Percentiles rank a stretch among this genome's conserved stretches.
Evolutionary conservation across 768 basidiomycete species (phyloP).

Genomic region (Leucosporidium scottii): DNA sequence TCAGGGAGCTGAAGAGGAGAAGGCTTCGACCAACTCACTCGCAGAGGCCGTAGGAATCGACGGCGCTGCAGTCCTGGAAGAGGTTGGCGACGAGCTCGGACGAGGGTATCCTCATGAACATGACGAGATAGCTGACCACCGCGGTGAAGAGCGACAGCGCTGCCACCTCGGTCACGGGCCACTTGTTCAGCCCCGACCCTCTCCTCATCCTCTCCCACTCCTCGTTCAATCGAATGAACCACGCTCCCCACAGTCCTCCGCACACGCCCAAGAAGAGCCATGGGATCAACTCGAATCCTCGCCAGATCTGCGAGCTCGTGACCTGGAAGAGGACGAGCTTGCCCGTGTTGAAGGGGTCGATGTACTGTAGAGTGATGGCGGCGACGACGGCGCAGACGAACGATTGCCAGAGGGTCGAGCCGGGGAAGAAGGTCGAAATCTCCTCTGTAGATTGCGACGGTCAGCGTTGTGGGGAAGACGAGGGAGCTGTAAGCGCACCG

Average conservation of each 20-base stretch:
- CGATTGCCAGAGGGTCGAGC: constrained; percentile 35
- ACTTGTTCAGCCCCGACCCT: constrained; percentile 65
- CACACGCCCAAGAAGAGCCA: constrained; percentile 80
- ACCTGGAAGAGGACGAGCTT: constrained; percentile 89
- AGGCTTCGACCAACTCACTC: constrained; percentile 33
- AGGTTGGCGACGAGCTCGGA: constrained; percentile 89
- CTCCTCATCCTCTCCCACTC: constrained; percentile 78
- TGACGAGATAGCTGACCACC: constrained; percentile 74
- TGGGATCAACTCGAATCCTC: constrained; percentile 76
- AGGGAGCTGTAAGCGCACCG: constrained; percentile 40
- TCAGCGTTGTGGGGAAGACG: too few relatives aligned
- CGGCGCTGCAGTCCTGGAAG: constrained; percentile 73
- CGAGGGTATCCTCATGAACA: constrained; percentile 84
- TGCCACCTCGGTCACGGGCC: constrained; percentile 76
- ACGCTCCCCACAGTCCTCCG: constrained; percentile 88
- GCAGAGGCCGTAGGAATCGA: constrained; percentile 62
- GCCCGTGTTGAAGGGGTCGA: constrained; percentile 93
- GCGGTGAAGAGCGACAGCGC: constrained; percentile 66
- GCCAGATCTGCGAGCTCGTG: constrained; percentile 71
- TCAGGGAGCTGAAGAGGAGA: background rate
- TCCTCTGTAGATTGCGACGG: constrained; percentile 17
- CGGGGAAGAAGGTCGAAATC: constrained; percentile 36
- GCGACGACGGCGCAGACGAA: constrained; percentile 85
- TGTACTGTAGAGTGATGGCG: constrained; percentile 65
- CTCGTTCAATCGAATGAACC: constrained; percentile 84